These are phyloP conservation scores for Bocquillonia castaneifolia DNA, from an alignment of 441 rosid species.

Conservation along the genomic window DNA sequence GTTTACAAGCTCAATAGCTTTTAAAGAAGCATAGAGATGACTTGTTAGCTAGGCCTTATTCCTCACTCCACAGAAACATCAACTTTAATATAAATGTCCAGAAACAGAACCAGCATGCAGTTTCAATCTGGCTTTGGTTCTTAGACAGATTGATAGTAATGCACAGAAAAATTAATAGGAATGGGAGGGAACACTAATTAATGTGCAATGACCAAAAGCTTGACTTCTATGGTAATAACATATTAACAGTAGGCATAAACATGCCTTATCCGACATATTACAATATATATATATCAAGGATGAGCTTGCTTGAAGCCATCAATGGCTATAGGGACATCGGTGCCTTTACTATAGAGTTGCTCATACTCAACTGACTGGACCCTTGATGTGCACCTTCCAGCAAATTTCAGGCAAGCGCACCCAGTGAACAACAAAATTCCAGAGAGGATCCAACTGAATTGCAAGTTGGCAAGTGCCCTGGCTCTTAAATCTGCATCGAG, in stretches of 20 bases:
- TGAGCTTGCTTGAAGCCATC: conserved; percentile 29
- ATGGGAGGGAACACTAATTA: neutral
- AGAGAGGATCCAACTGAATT: conserved; percentile 80
- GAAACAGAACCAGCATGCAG: neutral
- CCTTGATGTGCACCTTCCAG: conserved; percentile 31
- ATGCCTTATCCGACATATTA: neutral
- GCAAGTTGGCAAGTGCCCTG: conserved; percentile 71
- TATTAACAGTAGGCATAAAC: neutral
- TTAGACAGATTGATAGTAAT: neutral
- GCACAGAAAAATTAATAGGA: neutral
- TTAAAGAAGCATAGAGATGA: neutral
- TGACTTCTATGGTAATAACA: neutral
- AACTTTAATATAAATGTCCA: neutral
- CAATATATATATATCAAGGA: conserved; percentile 22
- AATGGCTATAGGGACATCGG: conserved; percentile 36
- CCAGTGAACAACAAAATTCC: conserved; percentile 55
- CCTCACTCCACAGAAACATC: neutral
- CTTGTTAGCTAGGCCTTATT: neutral
- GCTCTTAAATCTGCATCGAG: conserved; percentile 56
- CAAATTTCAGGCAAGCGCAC: conserved; percentile 46
- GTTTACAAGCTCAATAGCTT: neutral
- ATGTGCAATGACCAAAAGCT: too few relatives aligned
- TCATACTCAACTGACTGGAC: conserved; percentile 47
- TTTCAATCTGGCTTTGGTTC: neutral
- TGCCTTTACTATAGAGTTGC: conserved; percentile 45